Base-by-base conservation (phyloP, 345 rosid genomes). In the Brassica rapa region DNA sequence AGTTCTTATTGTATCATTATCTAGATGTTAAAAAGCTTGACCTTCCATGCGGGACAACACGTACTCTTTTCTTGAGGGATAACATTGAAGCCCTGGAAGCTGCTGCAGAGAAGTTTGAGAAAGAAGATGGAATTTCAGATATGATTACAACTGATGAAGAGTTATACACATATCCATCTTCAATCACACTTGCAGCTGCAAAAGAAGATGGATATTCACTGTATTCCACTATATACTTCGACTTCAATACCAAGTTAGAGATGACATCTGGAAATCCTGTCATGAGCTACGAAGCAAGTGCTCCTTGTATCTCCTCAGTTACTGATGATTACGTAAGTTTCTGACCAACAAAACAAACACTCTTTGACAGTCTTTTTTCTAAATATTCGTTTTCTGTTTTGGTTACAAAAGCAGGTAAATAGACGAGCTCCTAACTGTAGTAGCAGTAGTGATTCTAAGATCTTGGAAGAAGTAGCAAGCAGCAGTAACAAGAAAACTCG, bases 101-200 rank as follows among this genome's bases (percentile, higher is more conserved):
- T 78, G 97, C 89, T 62, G 98, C 99, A 33, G 84, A 75, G 77
- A 86, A 77, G 69, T 90, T 93, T 82, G 98, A 93, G 83, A 92
- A 89, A 60, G 89, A 81, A 65, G 78, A 86, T 76, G 86, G 61
- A 62, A 8, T 62, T 61, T 16, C 41, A 80, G 82, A 75, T 84
- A 57, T 83, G 66, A 68, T 68, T 11, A 77, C 86, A 77, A 25
- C 15, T 27, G 88, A 82, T 75, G 90, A 84, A 63, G 91, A 87
- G 75, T 74, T 87, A 78, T 90, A 81, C 81, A 69, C 82, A 1
- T 84, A 80, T 78, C 93, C 90, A 25, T 83, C 82, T 46, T 68
- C 91, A 71, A 71, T 79, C 62, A 70, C 66, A 72, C 81, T 83
- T 33, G 70, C 70, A 30, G 67, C 74, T 77, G 73, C 64, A 71